Evolutionary conservation across 257 asterid species (phyloP), one percentile per base, ranked within the genome.

Genomic region (Solanum arcanum): DNA sequence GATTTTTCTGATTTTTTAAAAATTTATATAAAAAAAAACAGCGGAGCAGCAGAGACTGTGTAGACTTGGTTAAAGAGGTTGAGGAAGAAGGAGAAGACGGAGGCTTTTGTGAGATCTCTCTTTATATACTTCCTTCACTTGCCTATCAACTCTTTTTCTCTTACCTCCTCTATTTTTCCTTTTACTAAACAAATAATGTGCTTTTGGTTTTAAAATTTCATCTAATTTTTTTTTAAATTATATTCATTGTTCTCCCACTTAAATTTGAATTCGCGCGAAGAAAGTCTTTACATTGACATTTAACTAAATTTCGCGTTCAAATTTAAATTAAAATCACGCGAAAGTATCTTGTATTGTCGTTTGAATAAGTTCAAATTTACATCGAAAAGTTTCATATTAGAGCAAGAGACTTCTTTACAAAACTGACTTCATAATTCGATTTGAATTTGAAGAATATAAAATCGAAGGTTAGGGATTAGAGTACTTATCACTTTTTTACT

Each of bases 91-190:
- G 44, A 33, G 88, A 80, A 21, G 85, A 87, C 52, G 84, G 83
- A 83, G 92, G 90, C 37, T 68, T 83, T 88, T 74, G 85, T 74
- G 68, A 86, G 68, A 86, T 84, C 86, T 49, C 29, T 23, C 16
- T 81, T 86, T 88, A 90, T 86, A 87, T 83, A 83, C 29, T 25
- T 44, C 44, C 47, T 49, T 66, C 27, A 3, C 81, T 42, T 39
- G 59, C 11, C 64, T 68, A 85, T 70, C 56, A 44, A 66, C 37
- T 33, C 87, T 25, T 44, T 23, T 83, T 29, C 21, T 29, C 46
- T 59, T 6, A 15, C 80, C 80, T 35, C 7, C 37, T 41, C 66
- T 56, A 60, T 33, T 20, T 59, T 64, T 33, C 27, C 39, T 84
- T 37, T 37, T 37, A 5, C 39, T 37, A 37, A 37, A 37, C 7